Evolutionary conservation across 2,329 filamentous ascomycete species (phyloP).

Genomic region (Neophaeococcomyces aloes): DNA sequence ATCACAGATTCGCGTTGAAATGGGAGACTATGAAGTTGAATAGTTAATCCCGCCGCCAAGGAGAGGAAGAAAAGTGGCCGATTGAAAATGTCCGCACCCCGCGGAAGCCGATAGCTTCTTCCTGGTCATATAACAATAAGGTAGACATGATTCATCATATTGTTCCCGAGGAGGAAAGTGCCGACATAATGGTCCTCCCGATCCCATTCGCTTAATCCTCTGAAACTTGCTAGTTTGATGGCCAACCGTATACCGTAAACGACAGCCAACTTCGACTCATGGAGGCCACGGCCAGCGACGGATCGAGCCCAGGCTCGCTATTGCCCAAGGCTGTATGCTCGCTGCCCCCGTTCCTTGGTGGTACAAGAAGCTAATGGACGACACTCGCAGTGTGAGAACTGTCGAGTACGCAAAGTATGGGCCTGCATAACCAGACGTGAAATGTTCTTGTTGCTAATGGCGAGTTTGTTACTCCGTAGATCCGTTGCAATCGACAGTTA

Average conservation of each 20-base stretch:
- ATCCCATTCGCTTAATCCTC: too few species aligned
- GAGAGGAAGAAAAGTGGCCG: too few species aligned
- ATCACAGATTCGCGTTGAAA: too few species aligned
- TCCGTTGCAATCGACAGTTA: constrained; percentile 33
- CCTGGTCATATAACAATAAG: background rate
- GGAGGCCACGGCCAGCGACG: background rate
- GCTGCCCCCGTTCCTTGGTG: background rate
- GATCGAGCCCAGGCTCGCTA: background rate
- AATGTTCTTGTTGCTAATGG: background rate
- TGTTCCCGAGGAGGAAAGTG: too few species aligned
- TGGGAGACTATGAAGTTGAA: too few species aligned
- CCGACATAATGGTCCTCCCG: too few species aligned
- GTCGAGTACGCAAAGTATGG: constrained; percentile 15
- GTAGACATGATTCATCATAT: too few species aligned
- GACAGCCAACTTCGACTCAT: background rate
- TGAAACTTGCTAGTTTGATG: too few species aligned
- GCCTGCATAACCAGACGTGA: background rate
- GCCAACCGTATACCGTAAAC: too few species aligned
- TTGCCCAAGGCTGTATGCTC: constrained; percentile 7
- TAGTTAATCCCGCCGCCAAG: too few species aligned
- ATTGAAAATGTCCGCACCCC: too few species aligned
- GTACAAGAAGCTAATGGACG: background rate
- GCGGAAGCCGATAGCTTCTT: background rate
- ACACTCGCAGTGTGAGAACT: constrained; percentile 13
- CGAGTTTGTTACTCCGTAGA: constrained; percentile 24